phyloP scores from a whole-genome alignment of 768 basidiomycete species.

The Leccinum disarticulatum region DNA sequence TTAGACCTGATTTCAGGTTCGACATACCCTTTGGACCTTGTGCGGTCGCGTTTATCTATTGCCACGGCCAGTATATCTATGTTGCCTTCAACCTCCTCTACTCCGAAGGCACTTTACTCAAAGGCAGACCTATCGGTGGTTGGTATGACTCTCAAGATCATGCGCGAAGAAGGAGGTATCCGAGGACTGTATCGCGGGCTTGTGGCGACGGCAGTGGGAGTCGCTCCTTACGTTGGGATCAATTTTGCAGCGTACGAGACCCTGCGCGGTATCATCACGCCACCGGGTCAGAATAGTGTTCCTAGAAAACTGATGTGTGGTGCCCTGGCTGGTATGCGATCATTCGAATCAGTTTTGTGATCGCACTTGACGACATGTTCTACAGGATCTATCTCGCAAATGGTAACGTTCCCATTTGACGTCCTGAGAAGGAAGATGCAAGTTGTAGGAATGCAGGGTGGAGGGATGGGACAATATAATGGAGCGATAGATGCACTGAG shows the following conservation, averaged over 20 bases:
- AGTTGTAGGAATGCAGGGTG: constrained; percentile 74
- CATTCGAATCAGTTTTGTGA: constrained; percentile 1
- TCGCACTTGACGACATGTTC: constrained; percentile 6
- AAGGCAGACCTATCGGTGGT: constrained; percentile 65
- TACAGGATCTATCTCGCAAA: constrained; percentile 86
- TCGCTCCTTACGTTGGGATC: constrained; percentile 87
- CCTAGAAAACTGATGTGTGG: constrained; percentile 79
- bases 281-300: constrained; percentile 73
- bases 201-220: constrained; percentile 80
- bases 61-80: constrained; percentile 78
- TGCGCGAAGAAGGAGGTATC: constrained; percentile 90
- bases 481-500: constrained; percentile 79
- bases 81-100: constrained; percentile 34
- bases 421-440: constrained; percentile 96
- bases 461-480: constrained; percentile 63
- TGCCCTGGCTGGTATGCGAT: constrained; percentile 70
- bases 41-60: constrained; percentile 89
- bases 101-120: constrained; percentile 38
- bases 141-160: constrained; percentile 90
- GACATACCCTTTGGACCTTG: constrained; percentile 92
- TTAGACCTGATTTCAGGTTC: constrained; percentile 48
- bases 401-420: constrained; percentile 94
- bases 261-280: constrained; percentile 70
- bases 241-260: constrained; percentile 96
- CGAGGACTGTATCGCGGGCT: constrained; percentile 85